Evolutionary conservation across 179 eudicot genomes (phyloP), one percentile per base, ranked within the genome.

Genomic region (Spergularia azorica): DNA sequence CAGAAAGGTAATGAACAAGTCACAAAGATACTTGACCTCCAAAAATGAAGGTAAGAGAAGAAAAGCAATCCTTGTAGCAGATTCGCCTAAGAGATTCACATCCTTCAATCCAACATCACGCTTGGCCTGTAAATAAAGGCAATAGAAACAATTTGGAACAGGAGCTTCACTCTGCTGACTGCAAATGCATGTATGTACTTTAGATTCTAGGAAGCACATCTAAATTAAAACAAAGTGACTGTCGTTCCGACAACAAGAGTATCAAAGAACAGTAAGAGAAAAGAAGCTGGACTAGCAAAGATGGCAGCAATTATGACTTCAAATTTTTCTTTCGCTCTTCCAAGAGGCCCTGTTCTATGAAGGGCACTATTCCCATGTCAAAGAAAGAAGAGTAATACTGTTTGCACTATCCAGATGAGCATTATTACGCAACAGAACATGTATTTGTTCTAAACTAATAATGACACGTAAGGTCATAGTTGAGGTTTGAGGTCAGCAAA

Each of bases 41-140:
- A 67, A 61, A 79, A 80, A 69, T 16, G 84, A 66, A 55, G 94
- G 79, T 76, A 91, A 76, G 72, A 76, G 69, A 61, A 95, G 92
- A 83, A 95, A 80, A 52, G 90, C 97, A 73, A 95, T 85, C 80
- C 89, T 89, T 16, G 94, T 73, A 66, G 89, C 86, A 51, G 87
- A 77, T 78, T 86, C 79, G 78, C 84, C 88, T 84, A 84, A 81
- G 57, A 78, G 59, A 76, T 76, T 71, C 63, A 83, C 84, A 79
- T 74, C 75, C 80, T 79, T 84, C 46, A 71, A 77, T 63, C 77
- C 12, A 32, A 43, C 39, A 1, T 54, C 68, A 69, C 71, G 79
- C 71, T 84, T 86, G 72, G 80, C 86, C 97, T 90, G 86, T 50
- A 66, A 81, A 20, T 20, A 58, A 9, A 61, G 71, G 56, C 36